Percentiles rank a stretch among this genome's conserved stretches.
phyloP scores from a whole-genome alignment of 148 eudicot species.

The Vaccinium myrtillus region DNA sequence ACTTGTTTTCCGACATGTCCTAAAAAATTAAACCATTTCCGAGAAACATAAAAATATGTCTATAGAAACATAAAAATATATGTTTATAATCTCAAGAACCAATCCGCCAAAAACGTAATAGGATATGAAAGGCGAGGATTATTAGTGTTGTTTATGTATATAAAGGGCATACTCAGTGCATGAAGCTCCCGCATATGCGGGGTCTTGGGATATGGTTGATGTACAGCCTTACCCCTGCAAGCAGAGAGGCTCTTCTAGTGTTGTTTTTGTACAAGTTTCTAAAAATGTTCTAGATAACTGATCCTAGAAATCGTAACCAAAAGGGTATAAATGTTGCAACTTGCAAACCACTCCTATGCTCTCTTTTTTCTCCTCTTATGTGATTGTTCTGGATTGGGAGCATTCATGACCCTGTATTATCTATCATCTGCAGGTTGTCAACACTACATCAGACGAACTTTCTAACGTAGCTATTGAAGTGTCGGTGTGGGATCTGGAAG shows the following conservation, averaged over 20 bases:
- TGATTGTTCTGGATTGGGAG: not conserved
- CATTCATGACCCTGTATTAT: not conserved
- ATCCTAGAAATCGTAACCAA: not conserved
- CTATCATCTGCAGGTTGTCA: constrained; percentile 58
- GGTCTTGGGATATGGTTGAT: too few relatives aligned
- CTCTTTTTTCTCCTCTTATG: not conserved
- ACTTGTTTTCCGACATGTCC: not conserved
- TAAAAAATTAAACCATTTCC: not conserved
- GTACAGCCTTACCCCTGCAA: too few relatives aligned
- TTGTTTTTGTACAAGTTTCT: not conserved
- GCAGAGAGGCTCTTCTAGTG: not conserved
- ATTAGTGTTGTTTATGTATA: not conserved
- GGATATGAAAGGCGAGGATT: not conserved
- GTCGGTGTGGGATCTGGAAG: constrained; percentile 86
- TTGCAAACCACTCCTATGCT: not conserved
- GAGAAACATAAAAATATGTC: not conserved
- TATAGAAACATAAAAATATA: not conserved
- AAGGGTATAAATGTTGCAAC: not conserved
- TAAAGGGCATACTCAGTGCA: too few relatives aligned
- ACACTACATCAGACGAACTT: constrained; percentile 68
- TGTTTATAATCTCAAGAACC: too few relatives aligned
- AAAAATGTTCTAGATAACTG: not conserved
- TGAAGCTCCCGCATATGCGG: too few relatives aligned
- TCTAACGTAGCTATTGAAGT: constrained; percentile 76
- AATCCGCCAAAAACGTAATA: not conserved